These are phyloP conservation scores for Cercospora sp. DNA, from an alignment of 2,329 filamentous ascomycete genomes.

Conservation along the genomic window DNA sequence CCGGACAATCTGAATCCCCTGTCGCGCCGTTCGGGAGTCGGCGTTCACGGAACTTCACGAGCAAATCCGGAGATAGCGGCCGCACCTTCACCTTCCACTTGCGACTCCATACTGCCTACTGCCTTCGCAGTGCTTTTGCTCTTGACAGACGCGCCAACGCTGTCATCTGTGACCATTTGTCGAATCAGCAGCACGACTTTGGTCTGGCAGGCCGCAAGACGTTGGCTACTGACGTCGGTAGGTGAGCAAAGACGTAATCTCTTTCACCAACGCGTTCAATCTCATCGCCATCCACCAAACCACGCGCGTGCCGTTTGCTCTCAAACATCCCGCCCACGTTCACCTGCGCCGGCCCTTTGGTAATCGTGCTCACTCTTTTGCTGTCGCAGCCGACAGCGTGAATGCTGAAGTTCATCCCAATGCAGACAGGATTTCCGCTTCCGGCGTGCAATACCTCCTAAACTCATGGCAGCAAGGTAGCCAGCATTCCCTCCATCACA, in stretches of 20 bases:
- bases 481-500: conserved; percentile 19
- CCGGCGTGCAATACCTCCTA: not conserved
- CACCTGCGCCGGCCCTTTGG: not conserved
- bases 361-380: not conserved
- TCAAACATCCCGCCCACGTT: not conserved
- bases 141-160: not conserved
- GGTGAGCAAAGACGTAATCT: not conserved
- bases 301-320: not conserved
- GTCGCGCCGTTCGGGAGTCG: not conserved
- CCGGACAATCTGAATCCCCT: not conserved
- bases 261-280: conserved; percentile 3
- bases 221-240: not conserved
- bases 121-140: not conserved
- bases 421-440: not conserved
- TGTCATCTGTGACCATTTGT: not conserved
- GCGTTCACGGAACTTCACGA: not conserved
- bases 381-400: not conserved
- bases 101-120: not conserved
- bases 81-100: not conserved
- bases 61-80: not conserved
- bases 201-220: not conserved
- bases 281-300: not conserved
- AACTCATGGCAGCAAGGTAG: not conserved
- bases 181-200: not conserved
- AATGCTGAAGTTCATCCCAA: not conserved